Evolutionary conservation across 805 yeast genomes (phyloP).

Genomic region (Debaryomyces hansenii): DNA sequence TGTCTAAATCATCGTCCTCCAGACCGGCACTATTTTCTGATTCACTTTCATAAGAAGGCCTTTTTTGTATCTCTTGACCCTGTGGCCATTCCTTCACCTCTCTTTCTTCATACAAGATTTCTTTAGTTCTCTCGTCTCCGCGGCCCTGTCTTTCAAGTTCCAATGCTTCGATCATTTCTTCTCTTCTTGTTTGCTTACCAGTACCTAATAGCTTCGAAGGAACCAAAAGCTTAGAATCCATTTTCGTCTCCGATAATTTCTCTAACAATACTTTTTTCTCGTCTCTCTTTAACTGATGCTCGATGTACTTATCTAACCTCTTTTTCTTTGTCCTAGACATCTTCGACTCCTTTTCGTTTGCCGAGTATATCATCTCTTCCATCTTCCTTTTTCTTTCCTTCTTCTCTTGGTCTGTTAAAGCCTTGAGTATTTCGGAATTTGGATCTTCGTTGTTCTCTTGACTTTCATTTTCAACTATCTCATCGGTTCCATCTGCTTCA

Average conservation of each 20-base stretch:
- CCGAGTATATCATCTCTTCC: slow-evolving; percentile 54
- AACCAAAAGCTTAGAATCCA: slow-evolving; percentile 69
- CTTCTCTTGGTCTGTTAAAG: slow-evolving; percentile 64
- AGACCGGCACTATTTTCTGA: slow-evolving; percentile 17
- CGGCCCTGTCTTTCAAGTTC: slow-evolving; percentile 71
- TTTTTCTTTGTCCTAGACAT: slow-evolving; percentile 69
- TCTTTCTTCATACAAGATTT: slow-evolving; percentile 68
- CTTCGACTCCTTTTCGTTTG: slow-evolving; percentile 61
- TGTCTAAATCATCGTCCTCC: slow-evolving; percentile 14
- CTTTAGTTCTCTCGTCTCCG: slow-evolving; percentile 59
- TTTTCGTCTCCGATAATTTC: slow-evolving; percentile 63
- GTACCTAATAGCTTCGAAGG: slow-evolving; percentile 79
- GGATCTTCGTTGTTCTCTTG: slow-evolving; percentile 36
- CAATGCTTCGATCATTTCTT: slow-evolving; percentile 73
- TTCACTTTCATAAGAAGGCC: slow-evolving; percentile 11
- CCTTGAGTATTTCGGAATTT: slow-evolving; percentile 61
- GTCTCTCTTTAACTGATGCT: slow-evolving; percentile 84
- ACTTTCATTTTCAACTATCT: slow-evolving; percentile 9
- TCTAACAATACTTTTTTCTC: slow-evolving; percentile 78
- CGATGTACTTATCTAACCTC: slow-evolving; percentile 87
- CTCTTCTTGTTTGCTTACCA: slow-evolving; percentile 66
- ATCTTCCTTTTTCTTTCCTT: slow-evolving; percentile 64
- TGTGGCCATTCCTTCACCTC: slow-evolving; percentile 58
- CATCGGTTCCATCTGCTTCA: slow-evolving; percentile 38
- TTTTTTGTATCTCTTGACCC: slow-evolving; percentile 28